phyloP scores from a whole-genome alignment of 78 protist genomes.

The Planoprotostelium fungivorum region DNA sequence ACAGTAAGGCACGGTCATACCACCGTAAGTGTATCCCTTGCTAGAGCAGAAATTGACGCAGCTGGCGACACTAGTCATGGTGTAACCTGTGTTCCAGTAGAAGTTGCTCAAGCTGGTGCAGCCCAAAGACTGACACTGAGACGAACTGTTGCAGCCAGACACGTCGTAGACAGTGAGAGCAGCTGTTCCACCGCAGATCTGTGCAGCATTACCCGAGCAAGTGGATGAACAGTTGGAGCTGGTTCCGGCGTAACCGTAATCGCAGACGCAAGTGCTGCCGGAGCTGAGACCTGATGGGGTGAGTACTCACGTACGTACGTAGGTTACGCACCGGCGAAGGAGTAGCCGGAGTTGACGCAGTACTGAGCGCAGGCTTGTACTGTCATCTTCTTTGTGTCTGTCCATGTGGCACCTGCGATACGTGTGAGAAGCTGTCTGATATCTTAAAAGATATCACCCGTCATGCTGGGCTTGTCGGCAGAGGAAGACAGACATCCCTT shows the following conservation, averaged over 20 bases:
- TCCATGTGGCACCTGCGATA: not conserved
- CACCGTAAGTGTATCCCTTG: not conserved
- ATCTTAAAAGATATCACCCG: not conserved
- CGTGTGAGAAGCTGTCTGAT: not conserved
- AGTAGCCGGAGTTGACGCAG: not conserved
- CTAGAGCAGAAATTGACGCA: not conserved
- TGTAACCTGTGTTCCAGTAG: not conserved
- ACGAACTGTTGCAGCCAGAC: not conserved
- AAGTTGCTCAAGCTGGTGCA: not conserved
- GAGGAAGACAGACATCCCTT: too few relatives aligned
- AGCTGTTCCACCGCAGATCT: not conserved
- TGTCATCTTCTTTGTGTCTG: not conserved
- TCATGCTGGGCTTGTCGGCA: not conserved
- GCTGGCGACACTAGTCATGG: not conserved
- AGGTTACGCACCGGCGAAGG: not conserved
- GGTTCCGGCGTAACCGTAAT: not conserved
- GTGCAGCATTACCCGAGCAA: not conserved
- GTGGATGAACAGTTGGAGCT: not conserved
- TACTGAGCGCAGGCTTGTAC: not conserved
- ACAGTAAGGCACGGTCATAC: too few relatives aligned
- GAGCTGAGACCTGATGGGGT: too few relatives aligned
- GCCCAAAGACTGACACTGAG: not conserved
- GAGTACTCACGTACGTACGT: too few relatives aligned
- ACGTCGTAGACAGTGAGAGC: not conserved
- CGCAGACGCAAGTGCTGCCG: not conserved